These are phyloP conservation scores for Primulina tabacum DNA, from an alignment of 257 asterid genomes.

Conservation along the genomic window DNA sequence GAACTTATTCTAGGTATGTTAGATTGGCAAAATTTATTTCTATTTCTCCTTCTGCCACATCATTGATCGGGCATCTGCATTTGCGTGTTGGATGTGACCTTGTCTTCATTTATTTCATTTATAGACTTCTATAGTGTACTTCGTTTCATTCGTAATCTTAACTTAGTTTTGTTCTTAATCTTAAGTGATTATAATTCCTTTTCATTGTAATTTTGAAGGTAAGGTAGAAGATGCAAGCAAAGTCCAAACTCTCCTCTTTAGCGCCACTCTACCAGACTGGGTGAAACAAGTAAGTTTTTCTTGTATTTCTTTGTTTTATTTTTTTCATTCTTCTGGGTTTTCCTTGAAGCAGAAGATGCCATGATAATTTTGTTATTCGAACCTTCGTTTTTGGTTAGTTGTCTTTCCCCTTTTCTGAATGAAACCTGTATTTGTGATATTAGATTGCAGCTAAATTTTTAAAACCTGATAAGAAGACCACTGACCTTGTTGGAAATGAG, in stretches of 20 bases:
- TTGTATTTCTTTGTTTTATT: too few relatives aligned
- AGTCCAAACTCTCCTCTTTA: slow-evolving; percentile 95
- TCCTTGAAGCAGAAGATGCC: background rate
- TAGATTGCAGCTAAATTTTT: slow-evolving; percentile 73
- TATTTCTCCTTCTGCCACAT: background rate
- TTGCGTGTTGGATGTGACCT: background rate
- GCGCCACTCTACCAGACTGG: slow-evolving; percentile 94
- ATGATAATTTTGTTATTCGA: background rate
- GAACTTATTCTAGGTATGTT: slow-evolving; percentile 85
- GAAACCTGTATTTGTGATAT: slow-evolving; percentile 17
- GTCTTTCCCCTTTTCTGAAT: slow-evolving; percentile 13
- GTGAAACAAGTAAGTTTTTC: slow-evolving; percentile 58
- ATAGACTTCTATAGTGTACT: background rate
- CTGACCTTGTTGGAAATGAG: slow-evolving; percentile 93
- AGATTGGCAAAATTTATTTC: background rate
- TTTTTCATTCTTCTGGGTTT: background rate
- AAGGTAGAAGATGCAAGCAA: slow-evolving; percentile 76
- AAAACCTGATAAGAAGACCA: slow-evolving; percentile 77
- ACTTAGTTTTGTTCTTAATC: background rate
- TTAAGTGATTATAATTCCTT: background rate
- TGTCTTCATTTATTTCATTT: slow-evolving; percentile 17
- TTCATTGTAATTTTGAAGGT: slow-evolving; percentile 37
- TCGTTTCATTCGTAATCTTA: slow-evolving; percentile 1
- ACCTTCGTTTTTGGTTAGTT: background rate
- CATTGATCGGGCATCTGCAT: background rate